Conservation (phyloP, 306 rosid species). For the Malus asiatica region DNA sequence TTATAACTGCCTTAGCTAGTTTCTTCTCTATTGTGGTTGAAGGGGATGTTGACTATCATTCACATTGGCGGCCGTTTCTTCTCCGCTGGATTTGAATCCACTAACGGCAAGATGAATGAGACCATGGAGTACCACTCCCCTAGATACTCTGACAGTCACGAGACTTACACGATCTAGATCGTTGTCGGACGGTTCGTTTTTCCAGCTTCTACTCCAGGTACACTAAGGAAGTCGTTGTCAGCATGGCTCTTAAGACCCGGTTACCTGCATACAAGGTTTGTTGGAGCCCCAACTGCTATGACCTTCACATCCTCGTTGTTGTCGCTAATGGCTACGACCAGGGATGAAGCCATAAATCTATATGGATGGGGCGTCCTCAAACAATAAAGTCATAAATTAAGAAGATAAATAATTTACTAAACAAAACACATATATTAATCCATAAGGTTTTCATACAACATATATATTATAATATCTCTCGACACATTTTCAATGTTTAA, state of each 20-base stretch:
- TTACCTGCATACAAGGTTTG: conserved; percentile 71
- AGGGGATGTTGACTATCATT: too few species aligned
- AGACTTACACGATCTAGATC: conserved; percentile 76
- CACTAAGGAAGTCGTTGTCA: conserved; percentile 62
- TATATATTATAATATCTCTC: too few species aligned
- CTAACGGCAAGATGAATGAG: conserved; percentile 66
- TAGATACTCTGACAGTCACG: conserved; percentile 80
- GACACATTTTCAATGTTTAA: too few species aligned
- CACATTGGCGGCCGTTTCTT: conserved; percentile 55
- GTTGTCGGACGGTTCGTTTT: conserved; percentile 70
- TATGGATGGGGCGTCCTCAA: too few species aligned
- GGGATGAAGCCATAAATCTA: too few species aligned
- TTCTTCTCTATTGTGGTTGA: too few species aligned
- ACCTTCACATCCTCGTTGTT: conserved; percentile 71
- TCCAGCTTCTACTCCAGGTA: conserved; percentile 60
- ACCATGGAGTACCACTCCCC: conserved; percentile 60
- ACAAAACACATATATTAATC: too few species aligned
- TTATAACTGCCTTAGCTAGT: too few species aligned
- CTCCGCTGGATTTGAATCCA: conserved; percentile 62
- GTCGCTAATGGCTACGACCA: conserved; percentile 56
- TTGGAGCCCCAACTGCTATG: conserved; percentile 66
- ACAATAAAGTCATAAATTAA: too few species aligned
- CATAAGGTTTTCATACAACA: too few species aligned
- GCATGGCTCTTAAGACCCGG: conserved; percentile 84
- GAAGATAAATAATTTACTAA: too few species aligned